phyloP scores from a whole-genome alignment of 768 basidiomycete species.

The Tulasnella sp. region DNA sequence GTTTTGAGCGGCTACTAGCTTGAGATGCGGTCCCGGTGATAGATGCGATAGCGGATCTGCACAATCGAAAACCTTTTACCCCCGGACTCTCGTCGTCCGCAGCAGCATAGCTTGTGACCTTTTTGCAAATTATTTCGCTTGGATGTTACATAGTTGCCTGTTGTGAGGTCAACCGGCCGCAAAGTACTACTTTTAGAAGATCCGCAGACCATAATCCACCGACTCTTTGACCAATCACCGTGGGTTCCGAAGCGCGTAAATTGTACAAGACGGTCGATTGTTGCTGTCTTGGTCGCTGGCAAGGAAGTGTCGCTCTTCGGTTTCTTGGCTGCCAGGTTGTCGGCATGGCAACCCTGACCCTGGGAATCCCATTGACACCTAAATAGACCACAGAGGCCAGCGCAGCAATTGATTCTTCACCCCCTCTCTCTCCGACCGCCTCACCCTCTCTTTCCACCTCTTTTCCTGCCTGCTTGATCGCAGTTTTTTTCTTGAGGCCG shows the following conservation, averaged over 20 bases:
- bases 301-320: not conserved
- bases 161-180: not conserved
- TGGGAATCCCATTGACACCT: not conserved
- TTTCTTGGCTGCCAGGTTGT: not conserved
- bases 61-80: not conserved
- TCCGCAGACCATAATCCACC: not conserved
- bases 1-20: not conserved
- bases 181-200: not conserved
- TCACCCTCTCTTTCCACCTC: not conserved
- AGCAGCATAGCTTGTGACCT: not conserved
- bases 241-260: not conserved
- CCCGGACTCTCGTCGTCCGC: not conserved
- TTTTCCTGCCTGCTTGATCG: slow-evolving; percentile 1
- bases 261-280: not conserved
- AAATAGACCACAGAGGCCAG: not conserved
- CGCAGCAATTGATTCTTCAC: not conserved
- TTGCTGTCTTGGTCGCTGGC: not conserved
- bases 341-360: slow-evolving; percentile 9
- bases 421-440: not conserved
- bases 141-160: not conserved
- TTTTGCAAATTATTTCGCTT: not conserved
- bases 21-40: not conserved
- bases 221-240: not conserved
- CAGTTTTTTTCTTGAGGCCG: not conserved
- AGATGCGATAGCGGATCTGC: not conserved